A percentile compares a stretch with the other conserved stretches of the same genome.
phyloP scores from a whole-genome alignment of 2,329 filamentous ascomycete species.

The Fonsecaea pedrosoi region DNA sequence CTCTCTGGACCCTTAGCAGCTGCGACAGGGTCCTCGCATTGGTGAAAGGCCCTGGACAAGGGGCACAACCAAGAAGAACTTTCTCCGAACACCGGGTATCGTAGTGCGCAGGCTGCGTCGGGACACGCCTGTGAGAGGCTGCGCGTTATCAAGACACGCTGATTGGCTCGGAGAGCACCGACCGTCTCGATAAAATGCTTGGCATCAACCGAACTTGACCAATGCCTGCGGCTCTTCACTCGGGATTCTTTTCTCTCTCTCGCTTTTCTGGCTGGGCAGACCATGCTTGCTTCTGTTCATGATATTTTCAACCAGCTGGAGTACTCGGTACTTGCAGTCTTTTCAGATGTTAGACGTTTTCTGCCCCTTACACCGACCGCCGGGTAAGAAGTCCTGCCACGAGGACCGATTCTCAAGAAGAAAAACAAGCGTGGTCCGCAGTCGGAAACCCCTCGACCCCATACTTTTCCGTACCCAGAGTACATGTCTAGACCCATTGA shows the following conservation, averaged over 20 bases:
- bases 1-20: not conserved
- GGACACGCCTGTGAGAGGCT: not conserved
- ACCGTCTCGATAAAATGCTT: constrained; percentile 20
- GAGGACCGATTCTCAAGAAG: not conserved
- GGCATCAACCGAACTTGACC: constrained; percentile 9
- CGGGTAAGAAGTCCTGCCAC: not conserved
- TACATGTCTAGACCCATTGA: not conserved
- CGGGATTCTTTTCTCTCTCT: not conserved
- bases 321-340: not conserved
- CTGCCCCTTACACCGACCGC: too few relatives aligned
- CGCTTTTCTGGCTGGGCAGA: not conserved
- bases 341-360: not conserved
- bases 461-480: not conserved
- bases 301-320: not conserved
- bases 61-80: not conserved
- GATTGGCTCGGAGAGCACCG: constrained; percentile 29
- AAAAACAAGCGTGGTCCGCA: not conserved
- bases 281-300: not conserved
- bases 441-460: not conserved
- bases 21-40: not conserved
- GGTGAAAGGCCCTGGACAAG: not conserved
- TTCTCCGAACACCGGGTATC: constrained; percentile 8
- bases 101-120: not conserved
- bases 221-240: constrained; percentile 21
- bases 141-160: constrained; percentile 1